A percentile compares a stretch with the other conserved stretches of the same genome.
These are phyloP conservation scores for Comarum palustre DNA, from an alignment of 306 rosid species.

Conservation along the genomic window DNA sequence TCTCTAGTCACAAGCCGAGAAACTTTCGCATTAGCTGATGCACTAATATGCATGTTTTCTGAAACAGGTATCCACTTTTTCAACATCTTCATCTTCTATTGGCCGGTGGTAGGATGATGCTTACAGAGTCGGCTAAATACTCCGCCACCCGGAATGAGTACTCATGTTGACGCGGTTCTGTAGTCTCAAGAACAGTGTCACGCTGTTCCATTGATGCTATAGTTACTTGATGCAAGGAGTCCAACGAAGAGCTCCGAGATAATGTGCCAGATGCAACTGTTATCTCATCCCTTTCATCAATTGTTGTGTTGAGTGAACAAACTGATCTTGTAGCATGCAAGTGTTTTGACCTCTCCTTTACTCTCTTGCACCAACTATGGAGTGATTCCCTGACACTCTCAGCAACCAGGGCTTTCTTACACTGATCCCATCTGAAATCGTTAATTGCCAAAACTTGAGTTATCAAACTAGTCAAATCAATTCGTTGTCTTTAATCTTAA, in stretches of 20 bases:
- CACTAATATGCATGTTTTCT: slow-evolving; percentile 36
- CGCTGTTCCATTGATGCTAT: slow-evolving; percentile 48
- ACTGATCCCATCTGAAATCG: slow-evolving; percentile 79
- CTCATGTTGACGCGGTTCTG: slow-evolving; percentile 23
- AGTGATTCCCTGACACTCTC: slow-evolving; percentile 90
- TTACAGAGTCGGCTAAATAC: slow-evolving; percentile 40
- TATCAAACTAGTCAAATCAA: background rate
- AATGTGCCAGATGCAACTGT: slow-evolving; percentile 74
- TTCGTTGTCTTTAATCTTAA: background rate
- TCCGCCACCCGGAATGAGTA: slow-evolving; percentile 37
- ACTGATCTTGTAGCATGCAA: slow-evolving; percentile 68
- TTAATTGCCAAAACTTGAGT: background rate
- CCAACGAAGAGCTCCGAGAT: slow-evolving; percentile 70
- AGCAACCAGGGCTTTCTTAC: slow-evolving; percentile 73
- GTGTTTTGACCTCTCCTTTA: slow-evolving; percentile 69
- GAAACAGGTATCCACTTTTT: slow-evolving; percentile 59
- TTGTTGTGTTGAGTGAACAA: slow-evolving; percentile 68
- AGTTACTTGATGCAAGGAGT: slow-evolving; percentile 61
- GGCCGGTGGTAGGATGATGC: slow-evolving; percentile 24
- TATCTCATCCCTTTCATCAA: slow-evolving; percentile 73
- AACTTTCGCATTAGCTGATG: too few species aligned
- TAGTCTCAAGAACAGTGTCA: slow-evolving; percentile 30
- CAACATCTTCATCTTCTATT: slow-evolving; percentile 32
- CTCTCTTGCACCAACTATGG: slow-evolving; percentile 98
- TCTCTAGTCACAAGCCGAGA: background rate